Percentiles rank a stretch among this genome's conserved stretches.
Conservation (phyloP, 768 basidiomycete genomes). For the Phylloporus rhodoxanthus region DNA sequence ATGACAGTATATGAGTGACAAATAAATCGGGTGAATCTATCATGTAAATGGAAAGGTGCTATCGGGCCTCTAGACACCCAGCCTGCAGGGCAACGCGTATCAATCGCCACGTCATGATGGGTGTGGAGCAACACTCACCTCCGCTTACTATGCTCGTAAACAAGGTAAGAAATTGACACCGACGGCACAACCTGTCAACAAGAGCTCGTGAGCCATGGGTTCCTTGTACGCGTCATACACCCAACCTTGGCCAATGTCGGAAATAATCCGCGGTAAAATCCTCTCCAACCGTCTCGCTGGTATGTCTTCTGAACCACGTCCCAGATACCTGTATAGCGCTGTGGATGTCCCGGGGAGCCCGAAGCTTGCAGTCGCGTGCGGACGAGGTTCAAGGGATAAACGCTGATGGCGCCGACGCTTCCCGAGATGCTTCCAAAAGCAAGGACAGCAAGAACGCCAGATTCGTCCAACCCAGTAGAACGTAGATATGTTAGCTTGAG, state of each 20-base stretch:
- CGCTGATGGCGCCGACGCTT: slow-evolving; percentile 87
- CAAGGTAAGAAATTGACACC: slow-evolving; percentile 95
- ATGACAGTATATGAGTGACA: slow-evolving; percentile 20
- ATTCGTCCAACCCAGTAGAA: slow-evolving; percentile 85
- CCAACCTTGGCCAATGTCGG: slow-evolving; percentile 88
- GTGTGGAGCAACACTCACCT: slow-evolving; percentile 40
- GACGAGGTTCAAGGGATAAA: slow-evolving; percentile 89
- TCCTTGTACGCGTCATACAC: neutral
- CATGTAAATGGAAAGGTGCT: slow-evolving; percentile 13
- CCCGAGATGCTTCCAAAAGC: slow-evolving; percentile 92
- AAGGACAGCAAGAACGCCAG: slow-evolving; percentile 79
- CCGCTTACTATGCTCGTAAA: slow-evolving; percentile 83
- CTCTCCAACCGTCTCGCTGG: slow-evolving; percentile 83
- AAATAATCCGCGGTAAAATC: slow-evolving; percentile 88
- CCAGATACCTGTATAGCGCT: slow-evolving; percentile 79
- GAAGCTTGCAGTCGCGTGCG: slow-evolving; percentile 95
- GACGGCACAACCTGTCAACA: slow-evolving; percentile 77
- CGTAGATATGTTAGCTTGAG: slow-evolving; percentile 86
- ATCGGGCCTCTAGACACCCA: slow-evolving; percentile 47
- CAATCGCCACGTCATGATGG: neutral
- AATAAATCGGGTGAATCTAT: slow-evolving; percentile 23
- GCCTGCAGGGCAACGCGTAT: slow-evolving; percentile 33
- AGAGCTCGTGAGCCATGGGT: slow-evolving; percentile 1
- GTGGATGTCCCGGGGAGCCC: slow-evolving; percentile 91
- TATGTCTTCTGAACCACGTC: slow-evolving; percentile 82